Conservation (phyloP, 208 protist species). For the Vickermania ingenoplastis region DNA sequence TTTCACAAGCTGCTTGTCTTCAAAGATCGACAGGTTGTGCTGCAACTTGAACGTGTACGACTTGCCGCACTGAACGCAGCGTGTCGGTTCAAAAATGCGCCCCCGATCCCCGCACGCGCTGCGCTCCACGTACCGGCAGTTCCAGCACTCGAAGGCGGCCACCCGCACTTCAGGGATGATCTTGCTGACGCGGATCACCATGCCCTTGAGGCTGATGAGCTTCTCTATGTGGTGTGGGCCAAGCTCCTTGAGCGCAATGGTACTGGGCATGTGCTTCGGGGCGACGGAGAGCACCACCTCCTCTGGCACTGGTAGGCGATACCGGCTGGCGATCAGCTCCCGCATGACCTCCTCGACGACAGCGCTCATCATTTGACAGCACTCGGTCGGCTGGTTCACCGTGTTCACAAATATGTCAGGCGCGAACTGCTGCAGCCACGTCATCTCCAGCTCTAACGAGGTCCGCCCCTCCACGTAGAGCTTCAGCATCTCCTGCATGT, state of each 20-base stretch:
- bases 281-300: conserved; percentile 55
- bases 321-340: conserved; percentile 32
- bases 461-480: conserved; percentile 63
- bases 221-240: conserved; percentile 72
- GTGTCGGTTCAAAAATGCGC: conserved; percentile 94
- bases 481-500: conserved; percentile 58
- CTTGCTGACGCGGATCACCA: conserved; percentile 89
- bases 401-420: conserved; percentile 50
- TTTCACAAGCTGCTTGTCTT: conserved; percentile 96
- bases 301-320: conserved; percentile 34
- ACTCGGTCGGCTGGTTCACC: conserved; percentile 78
- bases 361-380: conserved; percentile 75
- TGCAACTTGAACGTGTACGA: conserved; percentile 86
- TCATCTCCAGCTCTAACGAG: conserved; percentile 69
- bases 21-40: conserved; percentile 94
- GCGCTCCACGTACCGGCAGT: conserved; percentile 81
- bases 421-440: conserved; percentile 31
- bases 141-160: conserved; percentile 94
- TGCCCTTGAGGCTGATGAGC: conserved; percentile 81
- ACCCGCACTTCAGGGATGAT: conserved; percentile 88
- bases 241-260: conserved; percentile 61
- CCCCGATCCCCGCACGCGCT: conserved; percentile 83
- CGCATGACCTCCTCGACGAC: conserved; percentile 74
- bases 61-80: conserved; percentile 87
- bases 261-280: conserved; percentile 45